Evolutionary conservation across 176 grass and related monocot species (phyloP), one percentile per base, ranked within the genome.

Genomic region (Thinopyrum elongatum): DNA sequence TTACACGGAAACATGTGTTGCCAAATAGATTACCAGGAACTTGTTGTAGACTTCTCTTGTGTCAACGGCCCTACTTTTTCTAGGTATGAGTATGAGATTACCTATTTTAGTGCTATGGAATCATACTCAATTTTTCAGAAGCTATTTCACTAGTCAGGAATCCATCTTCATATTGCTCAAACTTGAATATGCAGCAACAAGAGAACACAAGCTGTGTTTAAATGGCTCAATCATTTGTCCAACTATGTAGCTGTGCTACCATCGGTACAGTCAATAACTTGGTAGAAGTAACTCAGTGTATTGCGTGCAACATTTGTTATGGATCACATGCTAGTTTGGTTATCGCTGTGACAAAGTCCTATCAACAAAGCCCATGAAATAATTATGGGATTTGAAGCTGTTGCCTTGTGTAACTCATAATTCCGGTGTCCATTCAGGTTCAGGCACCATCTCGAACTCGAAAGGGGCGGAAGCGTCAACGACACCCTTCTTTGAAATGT

Each of bases 381-480:
- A 70, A 30, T 19, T 76, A 21, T 71, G 10, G 14, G 23, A 30
- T 19, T 15, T 62, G 8, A 82, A 88, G 41, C 7, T 46, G 4
- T 8, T 77, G 60, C 16, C 6, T 81, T 62, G 9, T 17, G 5
- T 62, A 46, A 47, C 14, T 77, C 39, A 70, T 70, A 70, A 42
- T 70, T 36, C 62, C 51, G 6, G 31, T 82, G 41, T 26, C 47
- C 25, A 17, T 63, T 39, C 39, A 85, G 82, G 88, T 76, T 47
- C 78, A 86, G 73, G 70, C 61, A 25, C 27, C 11, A 63, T 70
- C 71, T 12, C 22, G 11, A 36, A 70, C 71, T 12, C 22, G 16
- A 17, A 70, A 6, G 35, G 70, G 10, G 21, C 11, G 17, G 51
- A 76, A 77, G 7, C n/a, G 61, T 39, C 27, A 58, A 58, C 19